Evolutionary conservation across 164 flowering plant genomes (phyloP).

Genomic region (Tinospora cordifolia): DNA sequence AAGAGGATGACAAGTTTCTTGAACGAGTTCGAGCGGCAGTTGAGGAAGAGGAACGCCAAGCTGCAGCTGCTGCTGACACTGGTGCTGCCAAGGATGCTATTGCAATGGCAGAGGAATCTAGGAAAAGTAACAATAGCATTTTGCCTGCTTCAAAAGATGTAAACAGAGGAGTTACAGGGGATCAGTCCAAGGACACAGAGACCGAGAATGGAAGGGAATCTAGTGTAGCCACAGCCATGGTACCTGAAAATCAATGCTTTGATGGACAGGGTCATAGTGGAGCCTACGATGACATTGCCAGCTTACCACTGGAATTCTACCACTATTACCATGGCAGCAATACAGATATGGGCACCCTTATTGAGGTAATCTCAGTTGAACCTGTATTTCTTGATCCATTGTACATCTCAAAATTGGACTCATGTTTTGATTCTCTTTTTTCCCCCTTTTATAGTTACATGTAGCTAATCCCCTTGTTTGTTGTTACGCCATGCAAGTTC

Average conservation of each 20-base stretch:
- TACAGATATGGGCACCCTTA: constrained; percentile 84
- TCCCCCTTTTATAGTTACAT: not conserved
- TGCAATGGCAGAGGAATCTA: constrained; percentile 69
- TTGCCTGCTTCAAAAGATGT: constrained; percentile 25
- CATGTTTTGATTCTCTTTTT: not conserved
- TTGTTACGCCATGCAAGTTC: not conserved
- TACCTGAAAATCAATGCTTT: constrained; percentile 22
- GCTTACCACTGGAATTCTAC: constrained; percentile 76
- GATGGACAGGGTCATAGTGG: constrained; percentile 32
- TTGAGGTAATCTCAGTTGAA: constrained; percentile 52
- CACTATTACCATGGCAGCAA: constrained; percentile 95
- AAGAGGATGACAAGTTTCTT: constrained; percentile 94
- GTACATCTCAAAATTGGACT: not conserved
- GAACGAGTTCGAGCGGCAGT: constrained; percentile 87
- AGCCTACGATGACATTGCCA: constrained; percentile 43
- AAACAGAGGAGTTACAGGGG: constrained; percentile 15
- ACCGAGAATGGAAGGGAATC: constrained; percentile 15
- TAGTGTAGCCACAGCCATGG: constrained; percentile 14
- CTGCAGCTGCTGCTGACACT: constrained; percentile 64
- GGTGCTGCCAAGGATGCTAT: constrained; percentile 86
- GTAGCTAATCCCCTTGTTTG: not conserved
- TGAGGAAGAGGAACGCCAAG: constrained; percentile 96
- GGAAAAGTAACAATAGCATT: constrained; percentile 32
- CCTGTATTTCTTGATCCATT: not conserved
- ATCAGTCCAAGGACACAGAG: constrained; percentile 16